Evolutionary conservation across 2,329 filamentous ascomycete genomes (phyloP).

Genomic region (Ophiostoma novo-ulmi): DNA sequence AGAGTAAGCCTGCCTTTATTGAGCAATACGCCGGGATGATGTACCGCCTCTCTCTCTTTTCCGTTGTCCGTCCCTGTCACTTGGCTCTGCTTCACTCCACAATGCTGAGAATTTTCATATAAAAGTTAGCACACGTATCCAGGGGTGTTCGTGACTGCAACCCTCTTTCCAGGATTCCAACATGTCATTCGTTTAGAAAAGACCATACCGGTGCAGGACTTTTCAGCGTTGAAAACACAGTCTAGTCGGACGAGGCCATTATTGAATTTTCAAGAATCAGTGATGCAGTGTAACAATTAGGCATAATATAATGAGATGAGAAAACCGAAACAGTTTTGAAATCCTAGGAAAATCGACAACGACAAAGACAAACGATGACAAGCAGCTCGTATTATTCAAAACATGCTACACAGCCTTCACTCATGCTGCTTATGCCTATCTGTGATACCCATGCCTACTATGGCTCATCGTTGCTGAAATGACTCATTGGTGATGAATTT

Average conservation of each 20-base stretch:
- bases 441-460: neutral
- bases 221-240: neutral
- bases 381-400: neutral
- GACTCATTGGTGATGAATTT: no score
- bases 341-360: neutral
- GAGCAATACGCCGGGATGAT: constrained; percentile 10
- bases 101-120: neutral
- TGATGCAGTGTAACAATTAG: neutral
- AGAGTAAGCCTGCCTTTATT: constrained; percentile 8
- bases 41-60: neutral
- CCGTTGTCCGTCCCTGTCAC: neutral
- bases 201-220: no score
- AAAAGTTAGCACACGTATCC: neutral
- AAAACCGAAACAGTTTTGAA: neutral
- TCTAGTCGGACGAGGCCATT: neutral
- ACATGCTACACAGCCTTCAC: neutral
- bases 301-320: neutral
- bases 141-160: neutral
- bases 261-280: no score
- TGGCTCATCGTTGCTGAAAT: neutral
- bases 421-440: neutral
- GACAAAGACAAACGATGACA: neutral
- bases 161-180: neutral
- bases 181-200: neutral
- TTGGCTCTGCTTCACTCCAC: neutral